Base-by-base conservation (phyloP, 2,329 filamentous ascomycete genomes). In the Aspergillus udagawae region DNA sequence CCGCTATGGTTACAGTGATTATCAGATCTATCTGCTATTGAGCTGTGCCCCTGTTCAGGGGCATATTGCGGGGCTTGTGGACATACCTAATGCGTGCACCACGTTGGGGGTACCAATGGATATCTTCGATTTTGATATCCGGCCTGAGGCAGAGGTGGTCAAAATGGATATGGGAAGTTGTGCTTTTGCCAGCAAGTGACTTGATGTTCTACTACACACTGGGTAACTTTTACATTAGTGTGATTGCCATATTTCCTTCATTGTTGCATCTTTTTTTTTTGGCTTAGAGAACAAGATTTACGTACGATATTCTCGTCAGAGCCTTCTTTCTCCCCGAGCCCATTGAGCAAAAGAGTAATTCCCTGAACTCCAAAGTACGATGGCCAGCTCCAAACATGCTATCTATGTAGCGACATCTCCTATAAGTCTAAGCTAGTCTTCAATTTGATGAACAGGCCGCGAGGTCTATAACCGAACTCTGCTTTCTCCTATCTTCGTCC, bases 111-210 rank as follows among this genome's bases (percentile, higher is more conserved):
- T 96, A 54, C 92, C 92, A 1, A 91, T 96, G 81, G 92, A 96
- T 75, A 95, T 97, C 53, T 97, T 97, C 67, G 90, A 94, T 69
- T 96, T 97, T 74, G 92, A 96, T 70, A 93, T 96, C 64, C 84
- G 86, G 49, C 90, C 91, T 0, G 81, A 82, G 55, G 80, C 79
- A 4, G 79, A 81, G 6, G 83, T 82, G 2, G 78, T 83, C 69
- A 84, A 85, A 77, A 73, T 79, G 56, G 86, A 92, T 69, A 82
- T 92, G 82, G 89, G 88, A 1, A 78, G 70, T 44, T 94, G 90
- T 72, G 90, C 89, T 1, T 89, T 85, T 70, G 75, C 78, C 4
- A 80, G 77, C 42, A 52, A 70, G 29, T 68, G 60, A 48, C 47
- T 29, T 32, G 29, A 29, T 23, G 27, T 20, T 35, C 23, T 27